These are phyloP conservation scores for Neohortaea acidophila DNA, from an alignment of 495 filamentous ascomycete genomes.

Conservation along the genomic window DNA sequence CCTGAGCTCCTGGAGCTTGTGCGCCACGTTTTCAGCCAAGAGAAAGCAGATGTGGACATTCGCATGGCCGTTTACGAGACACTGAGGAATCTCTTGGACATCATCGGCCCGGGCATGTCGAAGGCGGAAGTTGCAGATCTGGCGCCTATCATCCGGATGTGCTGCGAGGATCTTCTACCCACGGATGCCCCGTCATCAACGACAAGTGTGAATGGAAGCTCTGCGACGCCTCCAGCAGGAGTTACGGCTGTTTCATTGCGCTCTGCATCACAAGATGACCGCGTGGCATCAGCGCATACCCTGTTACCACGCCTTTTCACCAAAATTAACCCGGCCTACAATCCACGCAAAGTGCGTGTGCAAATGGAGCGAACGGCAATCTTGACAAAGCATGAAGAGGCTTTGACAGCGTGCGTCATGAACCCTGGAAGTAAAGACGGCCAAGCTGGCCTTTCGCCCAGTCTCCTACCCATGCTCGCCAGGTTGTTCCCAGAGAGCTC, in stretches of 20 bases:
- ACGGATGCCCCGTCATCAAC: too few relatives aligned
- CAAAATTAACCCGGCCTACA: constrained; percentile 42
- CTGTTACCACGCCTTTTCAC: constrained; percentile 49
- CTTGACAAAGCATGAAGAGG: constrained; percentile 44
- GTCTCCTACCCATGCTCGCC: constrained; percentile 63
- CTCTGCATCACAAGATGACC: constrained; percentile 22
- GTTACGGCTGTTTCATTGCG: too few relatives aligned
- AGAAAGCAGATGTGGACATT: constrained; percentile 32
- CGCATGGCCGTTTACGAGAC: constrained; percentile 46
- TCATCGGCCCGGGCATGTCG: constrained; percentile 47
- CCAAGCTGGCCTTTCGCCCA: constrained; percentile 41
- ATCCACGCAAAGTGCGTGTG: constrained; percentile 48
- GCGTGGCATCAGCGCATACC: constrained; percentile 34
- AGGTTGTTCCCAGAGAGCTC: constrained; percentile 41
- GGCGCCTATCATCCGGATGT: constrained; percentile 38
- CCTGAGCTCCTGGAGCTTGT: constrained; percentile 51
- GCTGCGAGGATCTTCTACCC: constrained; percentile 45
- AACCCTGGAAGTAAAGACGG: constrained; percentile 50
- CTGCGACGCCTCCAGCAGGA: too few relatives aligned
- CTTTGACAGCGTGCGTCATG: constrained; percentile 64
- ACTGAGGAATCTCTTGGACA: constrained; percentile 38
- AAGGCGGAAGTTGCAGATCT: constrained; percentile 46
- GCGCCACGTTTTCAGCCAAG: constrained; percentile 50
- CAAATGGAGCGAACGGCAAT: constrained; percentile 68
- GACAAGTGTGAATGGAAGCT: not conserved